A percentile compares a stretch with the other conserved stretches of the same genome.
Evolutionary conservation across 2,329 filamentous ascomycete genomes (phyloP).

Genomic region (Cytospora piceae): DNA sequence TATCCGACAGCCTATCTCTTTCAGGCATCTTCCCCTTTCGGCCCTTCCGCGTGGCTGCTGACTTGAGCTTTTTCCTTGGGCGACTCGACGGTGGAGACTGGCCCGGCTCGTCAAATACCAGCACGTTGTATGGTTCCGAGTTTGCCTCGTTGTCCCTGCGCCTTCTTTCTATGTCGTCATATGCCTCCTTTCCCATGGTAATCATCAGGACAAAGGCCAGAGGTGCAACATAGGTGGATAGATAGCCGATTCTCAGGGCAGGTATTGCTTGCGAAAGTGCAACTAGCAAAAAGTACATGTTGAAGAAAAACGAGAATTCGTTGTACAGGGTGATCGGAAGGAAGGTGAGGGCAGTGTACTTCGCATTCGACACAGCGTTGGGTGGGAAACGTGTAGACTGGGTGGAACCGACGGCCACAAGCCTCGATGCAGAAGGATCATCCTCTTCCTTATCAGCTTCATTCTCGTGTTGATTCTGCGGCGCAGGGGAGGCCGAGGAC

Average conservation of each 20-base stretch:
- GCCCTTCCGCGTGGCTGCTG: constrained; percentile 44
- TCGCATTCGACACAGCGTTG: constrained; percentile 94
- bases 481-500: constrained; percentile 42
- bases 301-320: constrained; percentile 99
- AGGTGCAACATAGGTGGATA: constrained; percentile 92
- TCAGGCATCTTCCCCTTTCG: constrained; percentile 43
- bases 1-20: constrained; percentile 61
- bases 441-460: constrained; percentile 56
- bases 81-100: constrained; percentile 40
- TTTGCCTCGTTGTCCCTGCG: constrained; percentile 92
- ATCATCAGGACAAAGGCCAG: constrained; percentile 89
- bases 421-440: constrained; percentile 72
- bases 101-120: constrained; percentile 68
- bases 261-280: constrained; percentile 93
- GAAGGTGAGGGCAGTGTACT: constrained; percentile 95
- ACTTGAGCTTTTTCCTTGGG: constrained; percentile 52
- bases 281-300: constrained; percentile 97
- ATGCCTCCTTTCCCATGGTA: constrained; percentile 93
- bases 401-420: constrained; percentile 73
- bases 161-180: constrained; percentile 86
- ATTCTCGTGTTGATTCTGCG: constrained; percentile 48
- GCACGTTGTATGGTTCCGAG: constrained; percentile 80
- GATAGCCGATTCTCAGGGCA: constrained; percentile 85
- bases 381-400: constrained; percentile 81
- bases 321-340: constrained; percentile 94